Conservation (phyloP, 2,329 filamentous ascomycete species). For the Nannizziopsis arthrosporioides region DNA sequence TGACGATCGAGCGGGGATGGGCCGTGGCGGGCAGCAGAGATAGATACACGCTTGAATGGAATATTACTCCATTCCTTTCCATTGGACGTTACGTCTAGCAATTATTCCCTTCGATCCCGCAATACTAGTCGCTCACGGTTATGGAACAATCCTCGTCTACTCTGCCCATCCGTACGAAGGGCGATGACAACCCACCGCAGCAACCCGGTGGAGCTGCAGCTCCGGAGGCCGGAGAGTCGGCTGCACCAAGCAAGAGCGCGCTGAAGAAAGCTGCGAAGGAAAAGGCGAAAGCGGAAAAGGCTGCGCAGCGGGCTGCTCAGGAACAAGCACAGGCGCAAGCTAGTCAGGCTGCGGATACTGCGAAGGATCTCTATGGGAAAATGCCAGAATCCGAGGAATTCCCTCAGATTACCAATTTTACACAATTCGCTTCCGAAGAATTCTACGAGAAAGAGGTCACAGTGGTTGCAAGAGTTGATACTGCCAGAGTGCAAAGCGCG, state of each 20-base stretch:
- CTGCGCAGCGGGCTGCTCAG: constrained; percentile 56
- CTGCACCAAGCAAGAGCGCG: constrained; percentile 60
- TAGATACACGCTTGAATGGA: too few species aligned
- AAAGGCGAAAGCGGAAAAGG: constrained; percentile 77
- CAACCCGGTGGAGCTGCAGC: constrained; percentile 25
- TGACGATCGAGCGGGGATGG: constrained; percentile 6
- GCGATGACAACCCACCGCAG: constrained; percentile 10
- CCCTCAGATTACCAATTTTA: constrained; percentile 50
- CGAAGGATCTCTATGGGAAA: constrained; percentile 69
- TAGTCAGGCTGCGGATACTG: constrained; percentile 47
- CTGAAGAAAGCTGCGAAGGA: constrained; percentile 82
- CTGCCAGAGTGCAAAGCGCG: constrained; percentile 74
- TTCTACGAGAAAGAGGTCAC: constrained; percentile 60
- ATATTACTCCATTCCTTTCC: not conserved
- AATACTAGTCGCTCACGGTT: not conserved
- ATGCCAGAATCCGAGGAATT: constrained; percentile 48
- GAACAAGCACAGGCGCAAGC: constrained; percentile 58
- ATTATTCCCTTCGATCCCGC: too few species aligned
- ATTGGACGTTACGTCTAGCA: not conserved
- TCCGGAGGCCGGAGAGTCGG: constrained; percentile 27
- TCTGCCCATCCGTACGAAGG: constrained; percentile 13
- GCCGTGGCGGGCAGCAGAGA: not conserved
- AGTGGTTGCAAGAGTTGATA: constrained; percentile 73
- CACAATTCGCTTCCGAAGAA: constrained; percentile 40
- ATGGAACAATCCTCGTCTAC: constrained; percentile 15